Conservation (phyloP, 176 grass and related monocot genomes). For the Eremochloa ophiuroides region DNA sequence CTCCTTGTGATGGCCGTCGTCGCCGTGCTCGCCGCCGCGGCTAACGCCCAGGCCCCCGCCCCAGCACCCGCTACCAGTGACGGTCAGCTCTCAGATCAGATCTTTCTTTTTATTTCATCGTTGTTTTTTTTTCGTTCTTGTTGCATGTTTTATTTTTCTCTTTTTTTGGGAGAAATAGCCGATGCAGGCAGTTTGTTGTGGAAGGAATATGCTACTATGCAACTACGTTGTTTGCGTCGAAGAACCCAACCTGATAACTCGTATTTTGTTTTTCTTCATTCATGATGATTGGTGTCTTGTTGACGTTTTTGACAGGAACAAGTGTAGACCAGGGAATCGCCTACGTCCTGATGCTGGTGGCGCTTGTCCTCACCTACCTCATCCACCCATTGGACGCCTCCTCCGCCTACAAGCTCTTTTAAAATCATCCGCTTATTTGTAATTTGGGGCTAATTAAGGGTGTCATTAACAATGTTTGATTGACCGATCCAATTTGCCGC, state of each 20-base stretch:
- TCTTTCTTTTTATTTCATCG: not conserved
- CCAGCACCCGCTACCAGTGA: conserved; percentile 32
- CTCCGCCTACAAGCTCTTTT: conserved; percentile 31
- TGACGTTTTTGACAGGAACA: conserved; percentile 34
- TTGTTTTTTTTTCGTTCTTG: not conserved
- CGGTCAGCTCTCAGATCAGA: not conserved
- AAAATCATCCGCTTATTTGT: not conserved
- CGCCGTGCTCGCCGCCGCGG: not conserved
- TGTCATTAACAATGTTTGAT: not conserved
- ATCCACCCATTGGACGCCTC: conserved; percentile 54
- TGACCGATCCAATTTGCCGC: not conserved
- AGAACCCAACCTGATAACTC: not conserved
- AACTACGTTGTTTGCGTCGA: not conserved
- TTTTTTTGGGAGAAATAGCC: not conserved
- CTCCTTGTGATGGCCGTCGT: not conserved
- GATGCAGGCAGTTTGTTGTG: not conserved
- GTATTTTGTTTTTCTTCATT: not conserved
- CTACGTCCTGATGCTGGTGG: conserved; percentile 50
- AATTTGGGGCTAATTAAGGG: not conserved
- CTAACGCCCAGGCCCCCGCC: conserved; percentile 40
- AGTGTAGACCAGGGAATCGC: conserved; percentile 53
- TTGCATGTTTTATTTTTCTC: not conserved
- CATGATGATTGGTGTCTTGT: not conserved
- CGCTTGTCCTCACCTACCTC: conserved; percentile 51
- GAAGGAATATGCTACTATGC: not conserved